Percentiles rank a stretch among this genome's conserved stretches.
Evolutionary conservation across 83 land plant species (phyloP).

Genomic region (Isoetes engelmannii): DNA sequence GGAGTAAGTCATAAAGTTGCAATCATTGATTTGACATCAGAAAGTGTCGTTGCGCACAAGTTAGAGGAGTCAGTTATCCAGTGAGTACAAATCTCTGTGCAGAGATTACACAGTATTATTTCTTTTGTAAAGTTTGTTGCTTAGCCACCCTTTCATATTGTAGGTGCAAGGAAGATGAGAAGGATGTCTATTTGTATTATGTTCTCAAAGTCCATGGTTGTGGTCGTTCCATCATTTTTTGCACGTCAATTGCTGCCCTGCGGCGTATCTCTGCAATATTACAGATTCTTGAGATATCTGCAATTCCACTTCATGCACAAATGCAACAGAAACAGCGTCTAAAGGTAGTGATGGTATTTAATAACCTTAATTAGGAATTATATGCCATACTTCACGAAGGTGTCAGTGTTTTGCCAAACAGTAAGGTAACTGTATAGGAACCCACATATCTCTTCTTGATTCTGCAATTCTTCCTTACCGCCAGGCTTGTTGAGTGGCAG

Average conservation of each 20-base stretch:
- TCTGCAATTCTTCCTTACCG: background rate
- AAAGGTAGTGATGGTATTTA: slow-evolving; percentile 44
- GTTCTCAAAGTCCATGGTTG: slow-evolving; percentile 81
- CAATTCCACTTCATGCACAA: slow-evolving; percentile 88
- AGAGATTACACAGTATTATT: background rate
- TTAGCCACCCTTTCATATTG: background rate
- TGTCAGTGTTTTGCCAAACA: background rate
- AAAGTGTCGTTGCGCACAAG: slow-evolving; percentile 61
- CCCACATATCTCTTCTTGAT: background rate
- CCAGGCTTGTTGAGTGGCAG: too few relatives aligned
- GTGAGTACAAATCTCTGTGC: slow-evolving; percentile 39
- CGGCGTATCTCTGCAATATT: slow-evolving; percentile 64
- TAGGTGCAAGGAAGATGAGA: slow-evolving; percentile 96
- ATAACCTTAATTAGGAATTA: too few relatives aligned
- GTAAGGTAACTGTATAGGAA: background rate
- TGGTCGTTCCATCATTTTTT: slow-evolving; percentile 87
- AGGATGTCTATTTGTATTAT: slow-evolving; percentile 87
- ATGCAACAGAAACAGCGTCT: slow-evolving; percentile 96
- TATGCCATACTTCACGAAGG: background rate
- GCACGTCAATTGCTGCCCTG: slow-evolving; percentile 91
- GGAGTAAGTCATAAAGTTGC: slow-evolving; percentile 74
- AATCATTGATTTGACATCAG: slow-evolving; percentile 78
- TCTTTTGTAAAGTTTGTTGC: too few relatives aligned
- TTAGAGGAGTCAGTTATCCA: slow-evolving; percentile 85
- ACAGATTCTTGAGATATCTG: slow-evolving; percentile 51